phyloP scores from a whole-genome alignment of 305 asterid species.

The Coffea humblotiana region DNA sequence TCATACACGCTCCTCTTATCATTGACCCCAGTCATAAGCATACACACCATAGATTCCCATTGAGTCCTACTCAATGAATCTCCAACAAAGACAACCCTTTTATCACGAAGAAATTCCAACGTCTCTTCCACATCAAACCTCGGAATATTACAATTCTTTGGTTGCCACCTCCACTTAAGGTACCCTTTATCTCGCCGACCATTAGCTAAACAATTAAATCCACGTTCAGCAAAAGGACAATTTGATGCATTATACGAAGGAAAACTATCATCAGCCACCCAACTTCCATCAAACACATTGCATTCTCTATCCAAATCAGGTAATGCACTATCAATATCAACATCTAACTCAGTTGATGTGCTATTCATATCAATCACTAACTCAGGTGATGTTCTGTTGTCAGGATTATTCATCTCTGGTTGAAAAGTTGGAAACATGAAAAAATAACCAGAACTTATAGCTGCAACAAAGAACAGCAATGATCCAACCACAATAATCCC shows the following conservation, averaged over 20 bases:
- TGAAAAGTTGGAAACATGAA: conserved; percentile 50
- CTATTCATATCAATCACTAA: neutral
- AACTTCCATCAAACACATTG: conserved; percentile 74
- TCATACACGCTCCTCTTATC: conserved; percentile 79
- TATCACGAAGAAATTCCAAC: conserved; percentile 76
- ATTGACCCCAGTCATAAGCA: conserved; percentile 79
- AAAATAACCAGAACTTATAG: conserved; percentile 62
- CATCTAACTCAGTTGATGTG: conserved; percentile 13
- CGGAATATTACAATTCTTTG: conserved; percentile 59
- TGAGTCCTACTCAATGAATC: conserved; percentile 92
- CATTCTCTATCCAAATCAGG: conserved; percentile 39
- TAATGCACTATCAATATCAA: conserved; percentile 16
- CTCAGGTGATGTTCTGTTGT: conserved; percentile 20
- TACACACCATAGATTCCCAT: conserved; percentile 95
- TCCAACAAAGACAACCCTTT: conserved; percentile 85
- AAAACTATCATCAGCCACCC: conserved; percentile 77
- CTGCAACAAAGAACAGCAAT: conserved; percentile 56
- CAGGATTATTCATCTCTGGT: conserved; percentile 27
- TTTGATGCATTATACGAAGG: conserved; percentile 79
- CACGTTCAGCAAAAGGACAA: conserved; percentile 74
- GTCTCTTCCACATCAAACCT: conserved; percentile 53
- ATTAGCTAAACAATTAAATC: conserved; percentile 82
- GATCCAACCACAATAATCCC: conserved; percentile 60
- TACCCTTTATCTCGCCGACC: conserved; percentile 76
- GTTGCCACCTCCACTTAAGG: conserved; percentile 91